These are phyloP conservation scores for Tilletia walkeri DNA, from an alignment of 1,284 basidiomycete species.

Conservation along the genomic window DNA sequence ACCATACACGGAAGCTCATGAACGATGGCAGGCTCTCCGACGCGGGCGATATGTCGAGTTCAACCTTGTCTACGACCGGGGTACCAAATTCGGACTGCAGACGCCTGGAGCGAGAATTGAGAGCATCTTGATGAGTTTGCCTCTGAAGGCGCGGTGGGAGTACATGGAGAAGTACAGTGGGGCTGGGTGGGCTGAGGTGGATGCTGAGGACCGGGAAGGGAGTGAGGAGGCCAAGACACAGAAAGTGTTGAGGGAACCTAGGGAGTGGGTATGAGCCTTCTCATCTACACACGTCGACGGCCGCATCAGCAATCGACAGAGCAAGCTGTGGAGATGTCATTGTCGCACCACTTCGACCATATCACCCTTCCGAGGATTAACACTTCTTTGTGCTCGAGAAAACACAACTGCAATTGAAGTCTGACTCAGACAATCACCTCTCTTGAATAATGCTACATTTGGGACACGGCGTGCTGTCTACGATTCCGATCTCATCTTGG, in stretches of 20 bases:
- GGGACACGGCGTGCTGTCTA: neutral
- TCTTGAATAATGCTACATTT: neutral
- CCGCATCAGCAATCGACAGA: neutral
- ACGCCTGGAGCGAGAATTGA: constrained; percentile 55
- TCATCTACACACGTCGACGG: neutral
- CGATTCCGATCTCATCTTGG: neutral
- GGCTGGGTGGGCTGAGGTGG: constrained; percentile 31
- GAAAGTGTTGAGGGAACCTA: constrained; percentile 35
- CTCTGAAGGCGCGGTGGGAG: constrained; percentile 51
- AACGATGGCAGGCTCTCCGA: constrained; percentile 50
- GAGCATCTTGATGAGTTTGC: constrained; percentile 55
- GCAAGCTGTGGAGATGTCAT: too few species aligned
- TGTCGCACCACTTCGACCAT: too few species aligned
- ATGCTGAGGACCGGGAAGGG: constrained; percentile 24
- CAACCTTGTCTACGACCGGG: constrained; percentile 54
- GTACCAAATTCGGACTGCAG: constrained; percentile 54
- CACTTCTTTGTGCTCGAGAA: too few species aligned
- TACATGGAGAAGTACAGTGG: constrained; percentile 50
- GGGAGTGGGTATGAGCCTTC: constrained; percentile 37
- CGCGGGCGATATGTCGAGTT: constrained; percentile 54
- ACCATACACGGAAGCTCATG: constrained; percentile 33
- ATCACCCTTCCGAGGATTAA: too few species aligned
- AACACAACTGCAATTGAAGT: too few species aligned
- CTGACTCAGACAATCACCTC: too few species aligned
- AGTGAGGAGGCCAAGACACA: constrained; percentile 35